Conservation (phyloP, 176 grass and related monocot genomes). For the Tillandsia fasciculata region DNA sequence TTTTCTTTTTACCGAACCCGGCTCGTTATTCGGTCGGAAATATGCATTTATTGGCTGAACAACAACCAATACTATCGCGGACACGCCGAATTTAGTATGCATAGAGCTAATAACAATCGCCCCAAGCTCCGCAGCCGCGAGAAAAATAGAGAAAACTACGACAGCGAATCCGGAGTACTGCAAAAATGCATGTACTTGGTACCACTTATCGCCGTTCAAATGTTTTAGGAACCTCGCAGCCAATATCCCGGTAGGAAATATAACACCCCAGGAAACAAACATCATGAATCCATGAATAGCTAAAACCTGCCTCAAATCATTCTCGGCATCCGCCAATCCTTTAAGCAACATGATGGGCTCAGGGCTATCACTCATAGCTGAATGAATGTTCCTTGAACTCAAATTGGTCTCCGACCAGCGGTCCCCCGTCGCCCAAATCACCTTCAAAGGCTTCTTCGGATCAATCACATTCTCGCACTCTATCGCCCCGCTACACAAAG, state of each 20-base stretch:
- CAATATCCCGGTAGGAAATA: conserved; percentile 60
- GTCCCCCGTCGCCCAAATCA: conserved; percentile 74
- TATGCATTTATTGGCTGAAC: conserved; percentile 69
- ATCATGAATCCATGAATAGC: conserved; percentile 93
- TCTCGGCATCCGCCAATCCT: conserved; percentile 56
- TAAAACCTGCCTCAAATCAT: conserved; percentile 67
- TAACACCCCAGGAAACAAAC: conserved; percentile 81
- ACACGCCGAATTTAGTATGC: conserved; percentile 65
- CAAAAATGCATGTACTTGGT: conserved; percentile 62
- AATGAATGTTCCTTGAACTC: conserved; percentile 65
- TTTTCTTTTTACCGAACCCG: conserved; percentile 28
- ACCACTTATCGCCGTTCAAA: conserved; percentile 61
- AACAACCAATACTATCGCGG: conserved; percentile 32
- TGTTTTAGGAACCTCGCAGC: conserved; percentile 72
- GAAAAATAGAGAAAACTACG: conserved; percentile 64
- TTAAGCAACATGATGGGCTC: conserved; percentile 35
- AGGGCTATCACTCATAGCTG: conserved; percentile 53
- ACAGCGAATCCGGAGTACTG: conserved; percentile 66
- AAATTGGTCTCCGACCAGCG: conserved; percentile 49
- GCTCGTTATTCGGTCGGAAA: conserved; percentile 39
- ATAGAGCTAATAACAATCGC: conserved; percentile 51
- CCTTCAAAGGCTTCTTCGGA: conserved; percentile 57
- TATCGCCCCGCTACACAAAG: conserved; percentile 51
- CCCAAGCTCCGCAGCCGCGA: conserved; percentile 68
- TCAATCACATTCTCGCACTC: conserved; percentile 78